A percentile compares a stretch with the other conserved stretches of the same genome.
phyloP scores from a whole-genome alignment of 371 early-diverging fungal genomes.

The Zopfochytrium polystomum region DNA sequence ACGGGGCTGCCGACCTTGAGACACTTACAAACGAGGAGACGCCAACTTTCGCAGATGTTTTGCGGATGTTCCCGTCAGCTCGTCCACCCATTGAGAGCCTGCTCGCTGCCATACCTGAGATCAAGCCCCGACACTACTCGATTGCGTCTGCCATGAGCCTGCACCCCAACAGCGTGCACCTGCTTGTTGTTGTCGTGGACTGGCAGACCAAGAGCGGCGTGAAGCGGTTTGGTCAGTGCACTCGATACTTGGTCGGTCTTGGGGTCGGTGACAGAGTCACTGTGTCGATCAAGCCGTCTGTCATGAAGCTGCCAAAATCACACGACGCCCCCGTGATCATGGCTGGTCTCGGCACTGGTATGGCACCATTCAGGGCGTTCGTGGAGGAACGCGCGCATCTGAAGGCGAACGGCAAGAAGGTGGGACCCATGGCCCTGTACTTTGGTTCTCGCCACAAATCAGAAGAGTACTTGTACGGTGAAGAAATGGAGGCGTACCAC shows the following conservation, averaged over 20 bases:
- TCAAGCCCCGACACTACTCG: slow-evolving; percentile 94
- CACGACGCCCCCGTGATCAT: slow-evolving; percentile 86
- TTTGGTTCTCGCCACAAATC: slow-evolving; percentile 90
- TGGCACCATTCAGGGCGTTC: slow-evolving; percentile 96
- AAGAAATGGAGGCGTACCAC: slow-evolving; percentile 89
- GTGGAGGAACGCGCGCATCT: slow-evolving; percentile 85
- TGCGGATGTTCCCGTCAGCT: slow-evolving; percentile 81
- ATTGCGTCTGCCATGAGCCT: slow-evolving; percentile 86
- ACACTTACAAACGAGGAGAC: slow-evolving; percentile 75
- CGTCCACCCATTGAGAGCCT: slow-evolving; percentile 70
- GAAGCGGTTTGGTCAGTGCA: slow-evolving; percentile 81
- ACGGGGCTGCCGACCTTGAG: slow-evolving; percentile 79
- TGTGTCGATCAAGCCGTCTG: slow-evolving; percentile 90
- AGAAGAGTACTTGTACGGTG: slow-evolving; percentile 91
- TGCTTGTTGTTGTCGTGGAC: slow-evolving; percentile 85
- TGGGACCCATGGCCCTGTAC: slow-evolving; percentile 90
- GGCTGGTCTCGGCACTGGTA: slow-evolving; percentile 95
- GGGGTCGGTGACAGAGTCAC: slow-evolving; percentile 67
- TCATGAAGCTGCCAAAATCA: slow-evolving; percentile 86
- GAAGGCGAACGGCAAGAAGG: slow-evolving; percentile 68
- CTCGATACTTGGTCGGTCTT: slow-evolving; percentile 75
- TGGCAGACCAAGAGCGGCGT: slow-evolving; percentile 68
- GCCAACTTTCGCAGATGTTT: slow-evolving; percentile 78
- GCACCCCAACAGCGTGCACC: slow-evolving; percentile 82
- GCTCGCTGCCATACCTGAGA: slow-evolving; percentile 67